phyloP scores from a whole-genome alignment of 1,284 basidiomycete genomes.

The Omphalotus olearius region DNA sequence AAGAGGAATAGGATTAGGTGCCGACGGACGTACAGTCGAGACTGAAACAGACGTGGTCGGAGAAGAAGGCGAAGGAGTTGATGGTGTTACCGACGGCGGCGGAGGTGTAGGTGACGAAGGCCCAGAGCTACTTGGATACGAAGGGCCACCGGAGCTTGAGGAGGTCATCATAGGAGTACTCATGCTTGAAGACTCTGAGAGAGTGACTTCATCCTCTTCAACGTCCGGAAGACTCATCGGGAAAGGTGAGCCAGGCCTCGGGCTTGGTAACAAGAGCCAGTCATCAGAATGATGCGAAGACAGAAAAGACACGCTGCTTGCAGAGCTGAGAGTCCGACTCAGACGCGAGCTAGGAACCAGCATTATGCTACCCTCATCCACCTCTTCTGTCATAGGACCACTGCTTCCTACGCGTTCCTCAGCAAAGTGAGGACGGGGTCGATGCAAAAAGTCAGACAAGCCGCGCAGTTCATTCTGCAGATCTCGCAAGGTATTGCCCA shows the following conservation, averaged over 20 bases:
- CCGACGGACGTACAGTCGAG: constrained; percentile 11
- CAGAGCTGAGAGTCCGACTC: constrained; percentile 37
- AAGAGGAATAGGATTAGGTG: constrained; percentile 18
- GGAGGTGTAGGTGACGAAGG: constrained; percentile 17
- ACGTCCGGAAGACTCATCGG: constrained; percentile 23
- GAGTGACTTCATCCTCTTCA: constrained; percentile 15
- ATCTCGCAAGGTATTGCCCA: constrained; percentile 55
- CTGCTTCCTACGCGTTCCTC: constrained; percentile 27
- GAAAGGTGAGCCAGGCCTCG: constrained; percentile 8
- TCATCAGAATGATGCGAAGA: constrained; percentile 78
- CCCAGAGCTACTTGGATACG: constrained; percentile 5
- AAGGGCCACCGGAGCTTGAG: constrained; percentile 15
- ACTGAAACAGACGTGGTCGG: constrained; percentile 10
- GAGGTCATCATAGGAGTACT: constrained; percentile 21
- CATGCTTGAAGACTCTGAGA: constrained; percentile 24
- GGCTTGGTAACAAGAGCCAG: constrained; percentile 14
- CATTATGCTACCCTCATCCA: constrained; percentile 1
- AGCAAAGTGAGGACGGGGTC: constrained; percentile 1
- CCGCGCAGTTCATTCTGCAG: constrained; percentile 61
- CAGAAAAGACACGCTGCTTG: constrained; percentile 57
- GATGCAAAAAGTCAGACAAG: constrained; percentile 45
- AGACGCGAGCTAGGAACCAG: constrained; percentile 3
- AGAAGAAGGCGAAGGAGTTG: constrained; percentile 26
- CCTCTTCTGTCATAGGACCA: constrained; percentile 13
- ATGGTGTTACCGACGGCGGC: constrained; percentile 24